Base-by-base conservation (phyloP, 1,284 basidiomycete genomes). In the Apiotrichum porosum region DNA sequence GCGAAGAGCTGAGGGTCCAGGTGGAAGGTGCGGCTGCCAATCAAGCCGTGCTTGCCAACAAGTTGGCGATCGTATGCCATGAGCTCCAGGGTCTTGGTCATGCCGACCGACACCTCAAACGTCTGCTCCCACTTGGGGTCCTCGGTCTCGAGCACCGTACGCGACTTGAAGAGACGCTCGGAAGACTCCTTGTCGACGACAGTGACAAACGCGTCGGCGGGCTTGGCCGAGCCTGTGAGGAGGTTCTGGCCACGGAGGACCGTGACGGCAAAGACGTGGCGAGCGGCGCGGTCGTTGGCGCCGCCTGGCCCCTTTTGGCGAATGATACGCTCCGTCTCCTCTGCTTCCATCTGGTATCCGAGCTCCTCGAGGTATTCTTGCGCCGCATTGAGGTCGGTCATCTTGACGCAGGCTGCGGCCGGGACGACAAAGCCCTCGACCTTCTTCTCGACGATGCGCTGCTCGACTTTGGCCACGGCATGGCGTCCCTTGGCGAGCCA, bases 401-500 rank as follows among this genome's bases (percentile, higher is more conserved):
- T 49, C 42, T 74, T 74, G 47, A 72, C 71, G 33, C 67, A 68
- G 2, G 71, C 64, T 1, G 39, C 24, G 5, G 43, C 21, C 2
- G 51, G 47, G 6, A 53, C 36, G 5, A 46, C 18, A 40, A 46
- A 53, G n/a, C 31, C 47, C 6, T 42, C 47, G 2, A 23, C 35
- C 36, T 37, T 28, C 22, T 37, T 32, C 24, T 44, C 21, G 14
- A 38, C 44, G 21, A 55, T 63, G 51, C 63, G 68, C 52, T 57
- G 61, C 46, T 73, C 69, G 9, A 71, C 47, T 37, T 53, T 61
- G 39, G 68, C 66, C 33, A 70, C 62, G 9, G 68, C 69, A 34
- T 71, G 68, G 44, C 68, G 67, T 33, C 71, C 65, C 46, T 74
- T 74, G 4, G 69, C 68, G 19, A 74, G 49, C 72, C 72, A 74